Percentiles rank a stretch among this genome's conserved stretches.
Conservation (phyloP, 2,329 filamentous ascomycete genomes). For the Verticillium tricorpus region DNA sequence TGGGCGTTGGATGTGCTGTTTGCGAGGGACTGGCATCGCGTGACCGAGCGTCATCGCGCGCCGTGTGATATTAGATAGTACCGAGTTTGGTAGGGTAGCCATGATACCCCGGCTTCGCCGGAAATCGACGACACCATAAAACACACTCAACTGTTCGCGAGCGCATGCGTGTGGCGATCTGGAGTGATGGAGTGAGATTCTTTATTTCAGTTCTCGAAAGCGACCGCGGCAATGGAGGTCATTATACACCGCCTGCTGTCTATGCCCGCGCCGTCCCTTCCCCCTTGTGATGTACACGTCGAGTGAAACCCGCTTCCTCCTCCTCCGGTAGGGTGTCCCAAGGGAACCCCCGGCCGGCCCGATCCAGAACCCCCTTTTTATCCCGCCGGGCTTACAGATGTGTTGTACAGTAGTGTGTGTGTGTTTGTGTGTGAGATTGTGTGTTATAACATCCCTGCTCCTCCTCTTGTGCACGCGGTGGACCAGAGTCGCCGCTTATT, state of each 20-base stretch:
- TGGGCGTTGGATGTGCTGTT: neutral
- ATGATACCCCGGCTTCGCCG: neutral
- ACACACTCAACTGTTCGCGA: neutral
- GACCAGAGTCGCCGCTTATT: conserved; percentile 22
- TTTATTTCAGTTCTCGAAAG: neutral
- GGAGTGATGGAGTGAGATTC: neutral
- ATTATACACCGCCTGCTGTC: neutral
- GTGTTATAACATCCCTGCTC: conserved; percentile 1
- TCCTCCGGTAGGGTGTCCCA: too few relatives aligned
- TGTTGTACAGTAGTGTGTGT: conserved; percentile 8
- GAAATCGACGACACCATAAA: neutral
- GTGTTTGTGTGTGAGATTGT: neutral
- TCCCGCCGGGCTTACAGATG: conserved; percentile 2
- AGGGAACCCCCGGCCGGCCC: neutral
- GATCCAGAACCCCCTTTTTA: neutral
- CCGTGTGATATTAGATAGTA: neutral
- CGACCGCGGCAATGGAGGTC: neutral
- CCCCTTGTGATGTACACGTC: neutral
- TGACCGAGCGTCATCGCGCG: neutral
- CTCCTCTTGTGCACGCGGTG: neutral
- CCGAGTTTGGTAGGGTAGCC: neutral
- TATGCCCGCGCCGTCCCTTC: neutral
- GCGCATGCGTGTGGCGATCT: neutral
- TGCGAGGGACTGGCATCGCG: neutral
- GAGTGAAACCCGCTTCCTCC: neutral